These are phyloP conservation scores for Colletotrichum echinochloae DNA, from an alignment of 2,329 filamentous ascomycete genomes.

Conservation along the genomic window DNA sequence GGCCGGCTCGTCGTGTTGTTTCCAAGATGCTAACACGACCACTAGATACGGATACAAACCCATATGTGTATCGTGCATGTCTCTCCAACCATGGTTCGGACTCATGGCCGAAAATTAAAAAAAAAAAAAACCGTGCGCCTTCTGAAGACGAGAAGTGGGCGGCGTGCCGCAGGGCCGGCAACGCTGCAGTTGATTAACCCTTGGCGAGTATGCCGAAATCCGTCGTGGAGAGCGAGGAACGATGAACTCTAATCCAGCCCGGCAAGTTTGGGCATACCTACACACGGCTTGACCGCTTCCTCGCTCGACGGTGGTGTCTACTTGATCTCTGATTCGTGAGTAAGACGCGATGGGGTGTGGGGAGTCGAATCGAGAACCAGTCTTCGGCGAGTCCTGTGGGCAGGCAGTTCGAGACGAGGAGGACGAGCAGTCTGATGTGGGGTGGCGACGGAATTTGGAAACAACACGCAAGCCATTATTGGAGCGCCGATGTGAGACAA, in stretches of 20 bases:
- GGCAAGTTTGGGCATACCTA: constrained; percentile 24
- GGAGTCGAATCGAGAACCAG: constrained; percentile 1
- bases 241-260: constrained; percentile 21
- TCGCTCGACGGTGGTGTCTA: constrained; percentile 1
- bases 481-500: constrained; percentile 37
- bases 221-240: constrained; percentile 29
- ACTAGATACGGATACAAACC: background rate
- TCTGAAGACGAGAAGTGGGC: constrained; percentile 19
- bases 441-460: constrained; percentile 38
- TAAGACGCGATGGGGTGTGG: constrained; percentile 23
- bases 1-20: constrained; percentile 4
- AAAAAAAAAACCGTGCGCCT: background rate
- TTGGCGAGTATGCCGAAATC: constrained; percentile 40
- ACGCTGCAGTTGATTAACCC: constrained; percentile 22
- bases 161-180: constrained; percentile 4
- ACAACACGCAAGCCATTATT: constrained; percentile 41
- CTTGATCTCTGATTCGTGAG: constrained; percentile 30
- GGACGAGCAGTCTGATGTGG: constrained; percentile 32
- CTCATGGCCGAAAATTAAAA: background rate
- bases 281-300: constrained; percentile 4
- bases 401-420: constrained; percentile 36
- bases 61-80: background rate
- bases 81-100: background rate
- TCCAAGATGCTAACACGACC: background rate
- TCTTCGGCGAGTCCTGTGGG: constrained; percentile 15